phyloP scores from a whole-genome alignment of 257 asterid genomes.

The Rubia yunnanensis region DNA sequence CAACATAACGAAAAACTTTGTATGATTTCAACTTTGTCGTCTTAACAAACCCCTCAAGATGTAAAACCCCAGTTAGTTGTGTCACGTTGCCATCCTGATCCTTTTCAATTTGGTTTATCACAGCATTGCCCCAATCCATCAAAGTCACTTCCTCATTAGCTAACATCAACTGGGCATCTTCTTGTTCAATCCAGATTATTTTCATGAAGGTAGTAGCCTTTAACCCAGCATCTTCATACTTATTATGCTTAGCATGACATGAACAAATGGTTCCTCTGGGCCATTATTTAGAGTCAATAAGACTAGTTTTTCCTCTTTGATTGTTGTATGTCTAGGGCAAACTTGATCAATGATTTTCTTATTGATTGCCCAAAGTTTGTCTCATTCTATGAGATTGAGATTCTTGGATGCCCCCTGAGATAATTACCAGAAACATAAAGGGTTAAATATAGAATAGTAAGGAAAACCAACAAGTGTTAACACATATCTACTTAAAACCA shows the following conservation, averaged over 20 bases:
- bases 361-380: too few species aligned
- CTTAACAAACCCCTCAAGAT: slow-evolving; percentile 86
- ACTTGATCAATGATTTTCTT: too few species aligned
- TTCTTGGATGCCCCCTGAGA: slow-evolving; percentile 93
- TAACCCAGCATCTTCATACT: slow-evolving; percentile 84
- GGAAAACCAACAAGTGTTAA: too few species aligned
- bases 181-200: slow-evolving; percentile 73
- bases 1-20: too few species aligned
- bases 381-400: too few species aligned
- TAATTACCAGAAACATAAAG: slow-evolving; percentile 7
- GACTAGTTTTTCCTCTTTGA: slow-evolving; percentile 48
- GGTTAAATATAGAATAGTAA: not conserved
- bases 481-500: not conserved
- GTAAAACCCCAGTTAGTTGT: slow-evolving; percentile 61
- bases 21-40: slow-evolving; percentile 89
- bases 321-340: too few species aligned
- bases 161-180: slow-evolving; percentile 63
- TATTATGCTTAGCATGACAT: slow-evolving; percentile 69
- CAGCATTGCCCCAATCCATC: slow-evolving; percentile 95
- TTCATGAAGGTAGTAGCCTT: slow-evolving; percentile 66
- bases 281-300: slow-evolving; percentile 60
- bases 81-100: slow-evolving; percentile 61
- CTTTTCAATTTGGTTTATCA: slow-evolving; percentile 65
- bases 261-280: slow-evolving; percentile 67
- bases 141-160: slow-evolving; percentile 73